Evolutionary conservation across 495 filamentous ascomycete genomes (phyloP), one percentile per base, ranked within the genome.

Genomic region (Daldinia vernicosa): DNA sequence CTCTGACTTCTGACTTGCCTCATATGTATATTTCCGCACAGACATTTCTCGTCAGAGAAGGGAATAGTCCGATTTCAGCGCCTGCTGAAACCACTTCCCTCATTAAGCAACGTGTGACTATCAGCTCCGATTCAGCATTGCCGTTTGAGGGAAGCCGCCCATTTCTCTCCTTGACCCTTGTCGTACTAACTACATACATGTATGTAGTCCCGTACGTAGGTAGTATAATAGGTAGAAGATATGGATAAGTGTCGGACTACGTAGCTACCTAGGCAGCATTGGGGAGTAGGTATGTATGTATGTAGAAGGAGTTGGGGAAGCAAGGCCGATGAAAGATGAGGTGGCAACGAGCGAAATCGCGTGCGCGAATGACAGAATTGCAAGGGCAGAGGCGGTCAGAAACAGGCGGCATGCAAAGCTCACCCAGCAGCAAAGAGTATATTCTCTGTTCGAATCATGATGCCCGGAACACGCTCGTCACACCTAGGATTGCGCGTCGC

Each of bases 401-500:
- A 39, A 30, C 43, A 69, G 61, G 70, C 70, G 58, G 58, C 61
- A 73, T 73, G 71, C 58, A 74, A 60, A 70, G 71, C 71, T 74
- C 71, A 74, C 67, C 51, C 71, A 74, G 71, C 67, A 67, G 63
- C 67, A 61, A 28, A 58, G 52, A 57, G 45, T 33, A 40, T 30
- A 28, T 32, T 60, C 32, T 59, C 30, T 60, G 67, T 77, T 76
- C 75, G 74, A 77, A 77, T 77, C 75, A 77, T 47, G 56, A 61
- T 54, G 53, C 58, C 33, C 57, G 59, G 67, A 76, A 70, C 59
- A 63, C 39, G 66, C 71, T 74, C 74, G 71, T 77, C 75, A 77
- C 75, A 77, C 71, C 75, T 75, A 63, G 75, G 75, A 77, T 77
- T 71, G 74, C 74, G 75, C 75, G 71, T 77, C 74, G 75, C 75